Evolutionary conservation across 495 filamentous ascomycete species (phyloP).

Genomic region (Talaromyces adpressus): DNA sequence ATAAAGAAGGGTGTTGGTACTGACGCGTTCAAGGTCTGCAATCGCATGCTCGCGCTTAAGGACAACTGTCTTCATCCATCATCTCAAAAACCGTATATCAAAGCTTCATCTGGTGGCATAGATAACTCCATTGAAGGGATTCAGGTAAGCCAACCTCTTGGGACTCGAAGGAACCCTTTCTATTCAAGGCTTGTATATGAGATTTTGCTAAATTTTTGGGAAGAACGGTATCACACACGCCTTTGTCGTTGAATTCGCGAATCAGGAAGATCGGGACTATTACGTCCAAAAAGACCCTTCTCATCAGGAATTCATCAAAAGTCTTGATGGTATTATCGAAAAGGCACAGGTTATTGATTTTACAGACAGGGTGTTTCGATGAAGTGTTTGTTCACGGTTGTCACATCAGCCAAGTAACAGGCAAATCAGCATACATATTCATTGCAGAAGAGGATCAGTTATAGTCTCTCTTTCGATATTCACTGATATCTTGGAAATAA

Average conservation of each 20-base stretch:
- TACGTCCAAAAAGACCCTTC: slow-evolving; percentile 34
- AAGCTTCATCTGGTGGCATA: slow-evolving; percentile 47
- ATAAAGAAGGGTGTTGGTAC: slow-evolving; percentile 1
- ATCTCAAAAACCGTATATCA: slow-evolving; percentile 43
- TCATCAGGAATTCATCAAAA: slow-evolving; percentile 29
- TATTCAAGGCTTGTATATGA: neutral
- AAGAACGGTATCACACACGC: slow-evolving; percentile 11
- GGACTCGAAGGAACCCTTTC: neutral
- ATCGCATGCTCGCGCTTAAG: slow-evolving; percentile 30
- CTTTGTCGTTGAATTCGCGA: slow-evolving; percentile 36
- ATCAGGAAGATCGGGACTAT: slow-evolving; percentile 32
- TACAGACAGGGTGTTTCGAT: slow-evolving; percentile 18
- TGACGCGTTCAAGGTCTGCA: slow-evolving; percentile 16
- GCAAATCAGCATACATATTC: too few species aligned
- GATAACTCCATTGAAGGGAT: slow-evolving; percentile 60
- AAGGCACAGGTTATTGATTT: slow-evolving; percentile 39
- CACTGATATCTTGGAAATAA: too few species aligned
- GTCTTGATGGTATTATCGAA: slow-evolving; percentile 24
- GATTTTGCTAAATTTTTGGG: neutral
- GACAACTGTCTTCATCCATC: slow-evolving; percentile 36
- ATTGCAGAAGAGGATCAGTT: too few species aligned
- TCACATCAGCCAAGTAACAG: too few species aligned
- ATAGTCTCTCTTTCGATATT: too few species aligned
- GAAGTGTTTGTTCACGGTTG: neutral
- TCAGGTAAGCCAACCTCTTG: slow-evolving; percentile 37